A percentile compares a stretch with the other conserved stretches of the same genome.
Conservation (phyloP, 2,329 filamentous ascomycete species). For the Clarireedia monteithiana region DNA sequence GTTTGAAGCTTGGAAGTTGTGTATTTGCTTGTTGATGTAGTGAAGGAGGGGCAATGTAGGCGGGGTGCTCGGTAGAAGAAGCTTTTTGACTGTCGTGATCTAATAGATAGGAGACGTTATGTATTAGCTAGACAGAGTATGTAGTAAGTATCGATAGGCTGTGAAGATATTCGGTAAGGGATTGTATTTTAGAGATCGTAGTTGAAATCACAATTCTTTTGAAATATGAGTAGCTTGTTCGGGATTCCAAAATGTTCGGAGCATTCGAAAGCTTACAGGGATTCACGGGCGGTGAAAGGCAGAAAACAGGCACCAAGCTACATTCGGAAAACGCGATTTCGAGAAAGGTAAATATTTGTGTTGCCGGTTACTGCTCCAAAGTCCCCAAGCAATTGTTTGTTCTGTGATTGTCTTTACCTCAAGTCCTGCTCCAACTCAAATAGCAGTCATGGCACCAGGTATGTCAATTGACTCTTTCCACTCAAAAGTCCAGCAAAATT, state of each 20-base stretch:
- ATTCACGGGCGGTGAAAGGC: not conserved
- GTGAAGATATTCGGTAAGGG: not conserved
- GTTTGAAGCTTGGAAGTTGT: not conserved
- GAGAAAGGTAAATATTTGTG: conserved; percentile 6
- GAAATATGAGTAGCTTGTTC: not conserved
- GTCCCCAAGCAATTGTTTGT: not conserved
- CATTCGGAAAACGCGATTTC: not conserved
- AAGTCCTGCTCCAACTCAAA: not conserved
- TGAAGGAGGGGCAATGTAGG: not conserved
- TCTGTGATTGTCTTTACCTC: not conserved
- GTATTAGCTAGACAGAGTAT: not conserved
- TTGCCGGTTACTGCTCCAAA: not conserved
- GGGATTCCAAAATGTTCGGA: not conserved
- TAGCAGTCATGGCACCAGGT: conserved; percentile 27
- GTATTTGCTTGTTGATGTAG: not conserved
- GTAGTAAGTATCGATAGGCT: too few relatives aligned
- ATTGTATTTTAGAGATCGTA: not conserved
- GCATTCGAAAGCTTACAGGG: not conserved
- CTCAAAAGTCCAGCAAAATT: conserved; percentile 5
- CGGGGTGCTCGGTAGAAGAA: not conserved
- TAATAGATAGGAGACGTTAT: not conserved
- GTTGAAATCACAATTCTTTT: not conserved
- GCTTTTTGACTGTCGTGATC: too few relatives aligned
- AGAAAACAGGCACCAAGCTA: not conserved
- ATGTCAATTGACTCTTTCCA: conserved; percentile 14